Conservation (phyloP, 2,329 filamentous ascomycete genomes). For the Exophiala sp. region DNA sequence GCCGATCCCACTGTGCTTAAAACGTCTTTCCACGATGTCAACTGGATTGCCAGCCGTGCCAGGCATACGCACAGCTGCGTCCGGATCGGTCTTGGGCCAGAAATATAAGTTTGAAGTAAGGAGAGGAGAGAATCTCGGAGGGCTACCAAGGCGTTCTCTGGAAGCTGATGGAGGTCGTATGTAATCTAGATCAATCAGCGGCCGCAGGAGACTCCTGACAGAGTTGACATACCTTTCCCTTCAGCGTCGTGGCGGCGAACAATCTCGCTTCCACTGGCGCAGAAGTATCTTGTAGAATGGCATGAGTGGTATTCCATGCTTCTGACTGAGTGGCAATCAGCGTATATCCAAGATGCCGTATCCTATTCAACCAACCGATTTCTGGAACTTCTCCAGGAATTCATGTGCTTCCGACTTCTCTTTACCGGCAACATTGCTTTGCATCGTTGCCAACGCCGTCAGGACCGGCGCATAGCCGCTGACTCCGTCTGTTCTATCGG, state of each 20-base stretch:
- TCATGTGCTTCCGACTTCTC: constrained; percentile 87
- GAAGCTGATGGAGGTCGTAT: constrained; percentile 88
- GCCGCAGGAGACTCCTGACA: constrained; percentile 13
- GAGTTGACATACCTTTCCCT: constrained; percentile 72
- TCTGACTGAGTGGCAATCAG: constrained; percentile 42
- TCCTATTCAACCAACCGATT: constrained; percentile 63
- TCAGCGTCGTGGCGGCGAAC: constrained; percentile 93
- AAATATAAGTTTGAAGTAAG: constrained; percentile 72
- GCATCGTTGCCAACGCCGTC: constrained; percentile 85
- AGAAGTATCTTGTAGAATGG: constrained; percentile 70
- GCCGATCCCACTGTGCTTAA: constrained; percentile 72
- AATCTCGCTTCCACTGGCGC: constrained; percentile 79
- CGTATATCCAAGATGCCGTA: constrained; percentile 9
- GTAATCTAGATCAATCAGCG: constrained; percentile 62
- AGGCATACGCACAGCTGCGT: constrained; percentile 93
- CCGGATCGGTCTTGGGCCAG: constrained; percentile 74
- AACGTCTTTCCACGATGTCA: constrained; percentile 93
- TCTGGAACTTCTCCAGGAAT: constrained; percentile 91
- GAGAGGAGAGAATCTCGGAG: constrained; percentile 79
- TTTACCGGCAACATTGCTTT: constrained; percentile 68
- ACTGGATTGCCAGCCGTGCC: constrained; percentile 90
- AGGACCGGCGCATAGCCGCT: constrained; percentile 76
- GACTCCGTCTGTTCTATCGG: constrained; percentile 57
- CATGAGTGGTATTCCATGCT: constrained; percentile 84
- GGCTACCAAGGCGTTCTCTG: constrained; percentile 64